A percentile compares a stretch with the other conserved stretches of the same genome.
phyloP scores from a whole-genome alignment of 148 eudicot genomes.

The Heliamphora exappendiculata region DNA sequence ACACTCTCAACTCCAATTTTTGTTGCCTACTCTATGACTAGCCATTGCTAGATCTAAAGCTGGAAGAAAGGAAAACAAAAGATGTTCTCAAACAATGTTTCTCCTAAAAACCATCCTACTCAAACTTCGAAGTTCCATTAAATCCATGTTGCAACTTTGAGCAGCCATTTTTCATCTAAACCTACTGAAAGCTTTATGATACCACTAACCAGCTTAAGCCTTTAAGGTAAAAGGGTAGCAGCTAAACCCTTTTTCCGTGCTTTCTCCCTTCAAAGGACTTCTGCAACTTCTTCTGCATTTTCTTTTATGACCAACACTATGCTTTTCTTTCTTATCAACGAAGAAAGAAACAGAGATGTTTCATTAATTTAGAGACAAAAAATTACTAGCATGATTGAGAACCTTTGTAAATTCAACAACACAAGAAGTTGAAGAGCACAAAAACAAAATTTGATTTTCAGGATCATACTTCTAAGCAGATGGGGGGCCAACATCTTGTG shows the following conservation, averaged over 20 bases:
- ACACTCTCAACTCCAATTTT: not conserved
- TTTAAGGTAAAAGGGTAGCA: not conserved
- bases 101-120: not conserved
- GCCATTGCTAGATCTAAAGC: not conserved
- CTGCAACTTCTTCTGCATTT: not conserved
- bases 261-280: not conserved
- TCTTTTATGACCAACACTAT: not conserved
- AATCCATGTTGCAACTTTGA: not conserved
- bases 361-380: not conserved
- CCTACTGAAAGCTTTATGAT: not conserved
- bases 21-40: not conserved
- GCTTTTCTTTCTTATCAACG: not conserved
- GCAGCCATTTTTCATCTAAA: not conserved
- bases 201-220: not conserved
- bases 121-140: not conserved
- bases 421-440: not conserved
- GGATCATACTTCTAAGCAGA: conserved; percentile 77
- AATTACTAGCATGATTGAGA: not conserved
- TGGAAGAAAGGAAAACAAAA: not conserved
- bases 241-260: not conserved
- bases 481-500: conserved; percentile 97
- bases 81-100: not conserved
- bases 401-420: not conserved
- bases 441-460: conserved; percentile 9
- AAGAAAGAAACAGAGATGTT: not conserved